Evolutionary conservation across 306 rosid species (phyloP).

Genomic region (Macrotyloma uniflorum): DNA sequence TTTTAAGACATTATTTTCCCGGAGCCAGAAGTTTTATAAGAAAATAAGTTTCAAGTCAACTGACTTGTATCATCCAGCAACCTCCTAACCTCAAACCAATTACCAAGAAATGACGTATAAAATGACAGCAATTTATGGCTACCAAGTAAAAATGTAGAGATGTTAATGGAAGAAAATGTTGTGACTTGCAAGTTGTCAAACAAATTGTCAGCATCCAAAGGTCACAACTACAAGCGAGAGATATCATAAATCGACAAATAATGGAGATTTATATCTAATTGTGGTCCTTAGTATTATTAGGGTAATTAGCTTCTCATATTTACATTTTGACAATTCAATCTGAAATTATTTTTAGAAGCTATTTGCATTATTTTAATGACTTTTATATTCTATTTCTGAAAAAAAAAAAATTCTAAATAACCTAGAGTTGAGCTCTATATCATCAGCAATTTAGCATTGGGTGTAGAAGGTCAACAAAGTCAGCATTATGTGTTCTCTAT

Average conservation of each 20-base stretch:
- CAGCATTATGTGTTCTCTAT: not conserved
- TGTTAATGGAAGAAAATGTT: slow-evolving; percentile 2
- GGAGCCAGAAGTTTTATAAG: slow-evolving; percentile 16
- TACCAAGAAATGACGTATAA: not conserved
- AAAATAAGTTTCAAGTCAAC: slow-evolving; percentile 29
- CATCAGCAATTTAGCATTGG: not conserved
- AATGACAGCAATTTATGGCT: not conserved
- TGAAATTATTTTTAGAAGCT: not conserved
- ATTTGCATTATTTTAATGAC: not conserved
- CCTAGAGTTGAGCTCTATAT: not conserved
- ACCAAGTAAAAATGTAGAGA: not conserved
- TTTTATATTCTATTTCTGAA: not conserved
- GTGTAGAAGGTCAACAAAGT: not conserved
- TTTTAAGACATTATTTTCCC: slow-evolving; percentile 1
- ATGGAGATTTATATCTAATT: not conserved
- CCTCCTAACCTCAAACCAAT: slow-evolving; percentile 26
- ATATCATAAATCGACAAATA: not conserved
- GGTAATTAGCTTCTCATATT: not conserved
- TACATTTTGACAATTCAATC: not conserved
- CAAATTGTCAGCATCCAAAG: not conserved
- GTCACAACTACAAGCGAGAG: slow-evolving; percentile 8
- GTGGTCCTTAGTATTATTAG: not conserved
- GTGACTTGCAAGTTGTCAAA: not conserved
- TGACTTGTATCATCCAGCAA: not conserved
- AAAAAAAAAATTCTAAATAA: not conserved